Conservation (phyloP, 768 basidiomycete species). For the Antrodiella citrinella region DNA sequence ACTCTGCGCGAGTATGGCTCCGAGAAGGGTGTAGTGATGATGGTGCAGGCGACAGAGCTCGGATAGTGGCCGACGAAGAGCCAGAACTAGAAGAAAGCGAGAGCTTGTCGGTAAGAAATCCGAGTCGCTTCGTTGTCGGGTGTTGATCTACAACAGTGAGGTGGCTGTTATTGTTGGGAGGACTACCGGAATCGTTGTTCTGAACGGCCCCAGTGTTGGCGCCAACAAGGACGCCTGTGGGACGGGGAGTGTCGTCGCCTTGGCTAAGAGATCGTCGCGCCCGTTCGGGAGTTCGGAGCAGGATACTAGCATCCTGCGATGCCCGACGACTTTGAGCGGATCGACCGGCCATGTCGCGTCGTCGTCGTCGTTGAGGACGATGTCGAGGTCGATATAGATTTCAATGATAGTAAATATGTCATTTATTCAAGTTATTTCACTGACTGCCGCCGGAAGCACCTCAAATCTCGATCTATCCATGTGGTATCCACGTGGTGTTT, state of each 20-base stretch:
- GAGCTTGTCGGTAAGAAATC: conserved; percentile 17
- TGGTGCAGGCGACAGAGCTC: conserved; percentile 13
- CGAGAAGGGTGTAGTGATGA: conserved; percentile 15
- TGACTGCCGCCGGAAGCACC: too few species aligned
- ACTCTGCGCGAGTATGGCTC: conserved; percentile 16
- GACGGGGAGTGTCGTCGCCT: conserved; percentile 10
- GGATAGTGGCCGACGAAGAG: conserved; percentile 9
- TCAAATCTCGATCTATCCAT: too few species aligned
- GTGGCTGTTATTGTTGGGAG: too few species aligned
- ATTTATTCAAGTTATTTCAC: too few species aligned
- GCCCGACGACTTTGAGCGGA: conserved; percentile 11
- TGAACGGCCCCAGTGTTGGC: background rate
- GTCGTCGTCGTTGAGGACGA: too few species aligned
- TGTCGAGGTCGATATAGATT: too few species aligned
- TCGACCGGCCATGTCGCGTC: conserved; percentile 8
- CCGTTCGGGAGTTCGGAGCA: conserved; percentile 10
- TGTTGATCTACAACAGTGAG: too few species aligned
- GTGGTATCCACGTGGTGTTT: too few species aligned
- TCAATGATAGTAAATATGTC: too few species aligned
- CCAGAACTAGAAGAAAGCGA: conserved; percentile 12
- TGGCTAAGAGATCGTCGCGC: conserved; percentile 11
- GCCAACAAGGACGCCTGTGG: conserved; percentile 1
- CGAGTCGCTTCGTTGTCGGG: background rate
- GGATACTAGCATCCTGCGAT: conserved; percentile 1
- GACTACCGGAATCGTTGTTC: too few species aligned